A percentile compares a stretch with the other conserved stretches of the same genome.
Evolutionary conservation across 345 rosid genomes (phyloP).

Genomic region (Isatis tinctoria): DNA sequence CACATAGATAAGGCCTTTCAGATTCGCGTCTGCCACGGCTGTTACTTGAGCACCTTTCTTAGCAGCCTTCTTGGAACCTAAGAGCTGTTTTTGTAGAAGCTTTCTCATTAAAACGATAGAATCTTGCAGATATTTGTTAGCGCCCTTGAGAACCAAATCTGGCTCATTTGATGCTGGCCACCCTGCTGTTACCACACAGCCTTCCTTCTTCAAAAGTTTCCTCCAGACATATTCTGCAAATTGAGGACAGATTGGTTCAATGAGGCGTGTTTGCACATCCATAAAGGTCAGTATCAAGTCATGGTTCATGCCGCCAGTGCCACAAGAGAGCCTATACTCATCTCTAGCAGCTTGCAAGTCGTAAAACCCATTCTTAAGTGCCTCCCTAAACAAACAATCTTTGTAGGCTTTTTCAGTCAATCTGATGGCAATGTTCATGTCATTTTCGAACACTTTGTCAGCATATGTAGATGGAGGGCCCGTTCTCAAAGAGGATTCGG

Average conservation of each 20-base stretch:
- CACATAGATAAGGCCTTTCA: slow-evolving; percentile 65
- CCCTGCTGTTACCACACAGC: slow-evolving; percentile 74
- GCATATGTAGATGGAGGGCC: slow-evolving; percentile 76
- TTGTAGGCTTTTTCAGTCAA: slow-evolving; percentile 64
- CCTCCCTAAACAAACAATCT: slow-evolving; percentile 85
- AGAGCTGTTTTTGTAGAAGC: slow-evolving; percentile 66
- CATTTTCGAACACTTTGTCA: slow-evolving; percentile 82
- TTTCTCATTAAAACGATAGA: slow-evolving; percentile 75
- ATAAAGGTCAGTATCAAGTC: slow-evolving; percentile 64
- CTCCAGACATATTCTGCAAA: slow-evolving; percentile 91
- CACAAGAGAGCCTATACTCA: slow-evolving; percentile 86
- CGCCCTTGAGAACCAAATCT: slow-evolving; percentile 70
- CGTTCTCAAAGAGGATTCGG: slow-evolving; percentile 61
- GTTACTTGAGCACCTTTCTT: slow-evolving; percentile 62
- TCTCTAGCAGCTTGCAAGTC: slow-evolving; percentile 95
- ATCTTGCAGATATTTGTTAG: slow-evolving; percentile 90
- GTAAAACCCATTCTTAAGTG: slow-evolving; percentile 82
- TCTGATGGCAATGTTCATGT: slow-evolving; percentile 74
- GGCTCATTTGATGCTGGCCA: slow-evolving; percentile 81
- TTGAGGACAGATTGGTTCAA: slow-evolving; percentile 92
- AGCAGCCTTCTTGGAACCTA: slow-evolving; percentile 63
- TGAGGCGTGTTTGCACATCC: slow-evolving; percentile 89
- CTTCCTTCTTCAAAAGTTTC: slow-evolving; percentile 70
- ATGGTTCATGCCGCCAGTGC: slow-evolving; percentile 66
- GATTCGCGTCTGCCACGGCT: slow-evolving; percentile 42